A percentile compares a stretch with the other conserved stretches of the same genome.
Conservation (phyloP, 1,139 yeast genomes). For the Zhuliangozyma parablackwelliae region DNA sequence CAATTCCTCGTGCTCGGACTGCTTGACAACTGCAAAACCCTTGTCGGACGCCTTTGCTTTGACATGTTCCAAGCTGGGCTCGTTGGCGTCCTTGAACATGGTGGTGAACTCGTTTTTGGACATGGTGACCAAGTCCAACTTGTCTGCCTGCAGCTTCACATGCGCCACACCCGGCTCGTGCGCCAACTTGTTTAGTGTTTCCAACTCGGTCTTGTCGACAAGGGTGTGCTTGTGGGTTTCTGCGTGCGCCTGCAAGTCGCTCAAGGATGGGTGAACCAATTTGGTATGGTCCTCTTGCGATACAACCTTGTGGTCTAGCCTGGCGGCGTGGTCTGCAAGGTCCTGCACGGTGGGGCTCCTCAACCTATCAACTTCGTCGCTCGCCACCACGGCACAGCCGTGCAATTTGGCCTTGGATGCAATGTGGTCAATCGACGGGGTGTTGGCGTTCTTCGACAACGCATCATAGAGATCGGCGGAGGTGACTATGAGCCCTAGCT, state of each 20-base stretch:
- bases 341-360: slow-evolving; percentile 6
- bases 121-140: slow-evolving; percentile 31
- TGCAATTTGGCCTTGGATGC: slow-evolving; percentile 22
- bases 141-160: slow-evolving; percentile 34
- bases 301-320: slow-evolving; percentile 11
- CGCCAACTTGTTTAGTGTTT: slow-evolving; percentile 20
- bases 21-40: slow-evolving; percentile 18
- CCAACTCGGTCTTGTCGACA: slow-evolving; percentile 12
- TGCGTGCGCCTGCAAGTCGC: slow-evolving; percentile 15
- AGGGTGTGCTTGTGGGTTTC: slow-evolving; percentile 9
- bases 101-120: slow-evolving; percentile 31
- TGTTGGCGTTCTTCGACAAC: slow-evolving; percentile 17
- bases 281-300: slow-evolving; percentile 11
- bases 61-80: slow-evolving; percentile 27
- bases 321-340: slow-evolving; percentile 10
- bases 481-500: slow-evolving; percentile 28
- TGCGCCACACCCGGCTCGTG: slow-evolving; percentile 29
- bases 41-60: slow-evolving; percentile 15
- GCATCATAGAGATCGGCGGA: slow-evolving; percentile 27
- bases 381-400: slow-evolving; percentile 6
- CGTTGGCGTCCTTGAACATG: slow-evolving; percentile 31
- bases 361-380: slow-evolving; percentile 9
- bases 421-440: slow-evolving; percentile 23
- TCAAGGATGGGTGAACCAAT: slow-evolving; percentile 19
- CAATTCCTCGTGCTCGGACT: slow-evolving; percentile 15